Evolutionary conservation across 306 rosid genomes (phyloP), one percentile per base, ranked within the genome.

Genomic region (Phaseolus lunatus): DNA sequence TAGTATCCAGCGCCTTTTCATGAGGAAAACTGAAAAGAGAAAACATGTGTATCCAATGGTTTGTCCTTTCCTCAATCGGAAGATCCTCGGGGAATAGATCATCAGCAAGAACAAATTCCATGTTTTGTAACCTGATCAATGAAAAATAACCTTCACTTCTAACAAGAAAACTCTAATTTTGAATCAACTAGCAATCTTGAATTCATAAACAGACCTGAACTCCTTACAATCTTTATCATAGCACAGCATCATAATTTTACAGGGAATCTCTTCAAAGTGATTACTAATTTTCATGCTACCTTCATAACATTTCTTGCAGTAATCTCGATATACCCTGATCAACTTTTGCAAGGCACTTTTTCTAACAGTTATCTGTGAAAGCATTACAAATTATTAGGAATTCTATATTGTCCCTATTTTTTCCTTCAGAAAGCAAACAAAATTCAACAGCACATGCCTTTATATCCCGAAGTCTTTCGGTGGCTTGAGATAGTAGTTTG

Each of bases 231-330:
- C 98, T 79, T 87, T 90, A 84, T 94, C 95, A 84, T 83, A 92
- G 87, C 93, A 95, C 78, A 90, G 96, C 97, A 90, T 83, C 91
- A 92, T 75, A 22, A 95, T 82, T 81, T 95, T 90, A 86, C 95
- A 90, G 7, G 97, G 97, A 72, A 95, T 90, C 81, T 84, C 84
- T 86, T 95, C 99, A 78, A 88, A 90, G 72, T 81, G 87, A 53
- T 88, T 82, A 62, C 83, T 80, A 65, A 85, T 81, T 74, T 58
- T 56, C 85, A 86, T 85, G 81, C 83, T 84, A 49, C 89, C 90
- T 80, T 89, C 88, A 29, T 79, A 84, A 83, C 99, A 95, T 85
- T 88, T 84, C 75, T 80, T 86, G 84, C 96, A 95, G 81, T 95
- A 95, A 41, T 83, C 85, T 50, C 66, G 91, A 83, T 95, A 95